Conservation (phyloP, 306 rosid species). For the Vigna trinervia region DNA sequence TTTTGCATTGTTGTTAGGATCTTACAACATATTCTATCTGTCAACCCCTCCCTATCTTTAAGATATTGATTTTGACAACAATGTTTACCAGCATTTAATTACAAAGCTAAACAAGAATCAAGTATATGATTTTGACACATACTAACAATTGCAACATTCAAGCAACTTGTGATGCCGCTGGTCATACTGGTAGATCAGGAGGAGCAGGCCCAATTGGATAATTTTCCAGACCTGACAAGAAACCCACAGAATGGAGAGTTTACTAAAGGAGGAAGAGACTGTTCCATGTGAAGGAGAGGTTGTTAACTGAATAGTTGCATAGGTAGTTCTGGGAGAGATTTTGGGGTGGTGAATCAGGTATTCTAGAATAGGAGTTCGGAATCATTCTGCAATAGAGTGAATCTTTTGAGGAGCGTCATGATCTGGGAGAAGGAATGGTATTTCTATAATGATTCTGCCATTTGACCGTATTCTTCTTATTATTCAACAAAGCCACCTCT, state of each 20-base stretch:
- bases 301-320: neutral
- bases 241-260: neutral
- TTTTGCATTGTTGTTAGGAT: neutral
- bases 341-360: neutral
- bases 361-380: neutral
- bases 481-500: neutral
- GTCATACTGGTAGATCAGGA: neutral
- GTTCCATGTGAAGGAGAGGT: neutral
- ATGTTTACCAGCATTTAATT: neutral
- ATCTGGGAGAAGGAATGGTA: slow-evolving; percentile 1
- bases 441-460: neutral
- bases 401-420: neutral
- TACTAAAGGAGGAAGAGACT: neutral
- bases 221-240: neutral
- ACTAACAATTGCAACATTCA: slow-evolving; percentile 33
- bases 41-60: neutral
- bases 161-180: slow-evolving; percentile 6
- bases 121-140: slow-evolving; percentile 12
- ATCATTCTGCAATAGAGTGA: neutral
- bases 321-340: neutral
- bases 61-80: neutral
- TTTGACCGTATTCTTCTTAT: neutral
- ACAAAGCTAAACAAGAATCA: neutral
- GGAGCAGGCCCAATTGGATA: neutral
- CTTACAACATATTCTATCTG: neutral